Conservation (phyloP, 176 grass and related monocot species). For the Thinopyrum elongatum region DNA sequence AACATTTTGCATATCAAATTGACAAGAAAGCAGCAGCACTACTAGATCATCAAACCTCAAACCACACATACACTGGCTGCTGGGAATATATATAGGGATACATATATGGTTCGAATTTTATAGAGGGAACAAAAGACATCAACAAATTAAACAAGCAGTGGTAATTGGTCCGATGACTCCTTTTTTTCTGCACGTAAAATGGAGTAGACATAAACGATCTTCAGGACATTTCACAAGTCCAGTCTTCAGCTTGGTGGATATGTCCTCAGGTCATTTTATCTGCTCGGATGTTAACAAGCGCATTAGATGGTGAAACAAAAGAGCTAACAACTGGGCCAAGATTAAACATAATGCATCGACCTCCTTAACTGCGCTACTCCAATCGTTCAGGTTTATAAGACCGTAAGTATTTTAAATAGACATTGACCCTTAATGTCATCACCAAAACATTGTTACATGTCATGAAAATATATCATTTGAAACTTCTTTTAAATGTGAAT, state of each 20-base stretch:
- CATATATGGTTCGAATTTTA: conserved; percentile 25
- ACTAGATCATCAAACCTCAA: background rate
- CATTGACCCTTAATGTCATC: background rate
- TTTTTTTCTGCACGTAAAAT: conserved; percentile 19
- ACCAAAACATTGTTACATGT: background rate
- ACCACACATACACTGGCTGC: background rate
- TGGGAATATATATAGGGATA: background rate
- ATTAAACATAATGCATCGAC: background rate
- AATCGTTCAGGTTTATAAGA: background rate
- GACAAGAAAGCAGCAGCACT: background rate
- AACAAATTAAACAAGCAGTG: conserved; percentile 19
- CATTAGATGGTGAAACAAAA: background rate
- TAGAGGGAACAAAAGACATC: conserved; percentile 7
- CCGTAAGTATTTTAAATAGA: background rate
- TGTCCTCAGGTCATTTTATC: conserved; percentile 12
- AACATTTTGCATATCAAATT: background rate
- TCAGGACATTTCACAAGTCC: conserved; percentile 15
- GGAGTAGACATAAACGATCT: conserved; percentile 18
- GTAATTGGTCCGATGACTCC: conserved; percentile 1
- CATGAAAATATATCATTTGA: background rate
- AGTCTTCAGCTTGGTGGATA: background rate
- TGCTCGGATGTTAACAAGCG: conserved; percentile 1
- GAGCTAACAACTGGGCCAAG: background rate
- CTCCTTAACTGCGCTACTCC: background rate
- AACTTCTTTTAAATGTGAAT: too few relatives aligned